Evolutionary conservation across 805 yeast genomes (phyloP).

Genomic region (Candida schatavii): DNA sequence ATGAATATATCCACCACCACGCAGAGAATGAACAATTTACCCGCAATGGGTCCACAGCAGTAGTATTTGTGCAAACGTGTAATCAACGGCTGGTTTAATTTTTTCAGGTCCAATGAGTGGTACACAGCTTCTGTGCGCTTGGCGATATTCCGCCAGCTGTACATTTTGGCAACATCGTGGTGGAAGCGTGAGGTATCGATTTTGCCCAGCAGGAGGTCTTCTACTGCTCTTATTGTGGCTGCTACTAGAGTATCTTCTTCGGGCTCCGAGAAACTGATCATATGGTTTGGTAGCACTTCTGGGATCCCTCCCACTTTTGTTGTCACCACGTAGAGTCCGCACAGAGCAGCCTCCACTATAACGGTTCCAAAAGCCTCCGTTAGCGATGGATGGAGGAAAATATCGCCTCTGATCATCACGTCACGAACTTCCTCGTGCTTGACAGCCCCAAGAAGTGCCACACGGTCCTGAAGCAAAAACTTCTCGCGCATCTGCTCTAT

Average conservation of each 20-base stretch:
- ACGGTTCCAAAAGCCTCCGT: conserved; percentile 99
- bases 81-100: conserved; percentile 51
- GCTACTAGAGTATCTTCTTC: conserved; percentile 78
- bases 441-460: conserved; percentile 79
- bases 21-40: conserved; percentile 75
- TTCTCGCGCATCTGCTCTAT: conserved; percentile 93
- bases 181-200: conserved; percentile 79
- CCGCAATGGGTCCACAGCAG: conserved; percentile 80
- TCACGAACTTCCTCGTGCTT: conserved; percentile 91
- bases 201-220: conserved; percentile 48
- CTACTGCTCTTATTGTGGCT: conserved; percentile 71
- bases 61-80: conserved; percentile 63
- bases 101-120: conserved; percentile 40
- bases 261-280: conserved; percentile 90
- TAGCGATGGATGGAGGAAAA: conserved; percentile 86
- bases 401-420: conserved; percentile 90
- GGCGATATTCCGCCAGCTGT: conserved; percentile 91
- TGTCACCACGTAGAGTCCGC: conserved; percentile 90
- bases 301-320: conserved; percentile 98
- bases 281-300: conserved; percentile 87
- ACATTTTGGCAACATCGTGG: conserved; percentile 72
- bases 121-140: conserved; percentile 81
- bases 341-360: conserved; percentile 94
- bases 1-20: conserved; percentile 76
- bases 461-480: conserved; percentile 81